Conservation (phyloP, 495 filamentous ascomycete species). For the Astrothelium macrocarpum region DNA sequence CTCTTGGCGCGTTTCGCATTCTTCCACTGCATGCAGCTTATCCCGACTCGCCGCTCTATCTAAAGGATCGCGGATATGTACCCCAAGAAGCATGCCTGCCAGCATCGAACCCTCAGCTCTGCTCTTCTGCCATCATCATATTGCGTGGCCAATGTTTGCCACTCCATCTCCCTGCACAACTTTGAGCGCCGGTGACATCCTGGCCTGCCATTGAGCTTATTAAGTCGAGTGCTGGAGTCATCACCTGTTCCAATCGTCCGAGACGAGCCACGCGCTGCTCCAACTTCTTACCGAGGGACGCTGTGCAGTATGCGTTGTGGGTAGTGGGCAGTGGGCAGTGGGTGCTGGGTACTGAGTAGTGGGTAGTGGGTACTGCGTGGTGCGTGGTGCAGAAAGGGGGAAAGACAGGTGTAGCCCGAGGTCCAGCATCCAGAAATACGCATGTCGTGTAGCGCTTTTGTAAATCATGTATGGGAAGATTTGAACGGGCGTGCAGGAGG, state of each 20-base stretch:
- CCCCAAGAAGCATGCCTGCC: not conserved
- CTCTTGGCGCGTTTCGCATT: slow-evolving; percentile 4
- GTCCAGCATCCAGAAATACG: not conserved
- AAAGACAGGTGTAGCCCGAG: not conserved
- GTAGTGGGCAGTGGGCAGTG: no score
- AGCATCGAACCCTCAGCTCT: not conserved
- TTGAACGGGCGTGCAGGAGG: not conserved
- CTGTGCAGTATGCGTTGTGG: no score
- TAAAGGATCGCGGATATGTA: not conserved
- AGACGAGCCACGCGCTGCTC: no score
- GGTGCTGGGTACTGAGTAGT: no score
- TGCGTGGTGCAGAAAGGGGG: not conserved
- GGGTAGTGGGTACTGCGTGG: not conserved
- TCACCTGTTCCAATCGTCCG: no score
- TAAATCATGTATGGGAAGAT: not conserved
- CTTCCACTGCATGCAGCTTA: slow-evolving; percentile 4
- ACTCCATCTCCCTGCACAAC: not conserved
- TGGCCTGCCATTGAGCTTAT: not conserved
- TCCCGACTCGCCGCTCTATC: slow-evolving; percentile 4
- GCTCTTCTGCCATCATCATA: not conserved
- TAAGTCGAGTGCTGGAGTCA: no score
- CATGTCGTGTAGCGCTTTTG: not conserved
- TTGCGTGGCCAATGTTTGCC: not conserved
- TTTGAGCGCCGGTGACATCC: not conserved
- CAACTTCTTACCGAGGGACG: no score